Base-by-base conservation (phyloP, 106 monocot genomes). In the Amphibolis antarctica region DNA sequence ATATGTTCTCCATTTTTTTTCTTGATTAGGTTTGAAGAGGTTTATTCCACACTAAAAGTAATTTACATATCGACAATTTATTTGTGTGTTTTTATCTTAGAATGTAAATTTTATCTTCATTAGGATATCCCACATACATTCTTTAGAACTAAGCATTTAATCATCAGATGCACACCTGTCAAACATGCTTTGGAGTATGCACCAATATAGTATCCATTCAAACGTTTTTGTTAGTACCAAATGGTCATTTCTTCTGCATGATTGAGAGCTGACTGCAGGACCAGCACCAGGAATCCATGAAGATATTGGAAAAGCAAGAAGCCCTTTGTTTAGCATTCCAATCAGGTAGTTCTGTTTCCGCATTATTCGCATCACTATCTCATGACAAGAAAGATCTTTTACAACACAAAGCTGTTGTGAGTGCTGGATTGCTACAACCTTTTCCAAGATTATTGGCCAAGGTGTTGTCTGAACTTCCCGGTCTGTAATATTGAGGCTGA, bases 181-280 rank as follows among this genome's bases (percentile, higher is more conserved):
- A 85, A 98, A 98, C 98, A 98, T 87, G 76, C 87, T 91, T 64
- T 91, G 80, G 62, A 98, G 90, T 81, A 98, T 83, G 69, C 86
- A 98, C 98, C 98, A 98, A 81, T 98, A 77, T 46, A 98, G 71
- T 15, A 82, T 83, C 98, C 98, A 98, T 68, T 98, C 91, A 44
- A 98, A 82, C 58, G 91, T 87, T 55, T 98, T 98, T 42, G 98
- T 81, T 10, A 98, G 58, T 59, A 91, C 91, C 60, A 98, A 71
- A 80, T 78, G 74, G 60, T 91, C 76, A 73, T 73, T 84, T 73
- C 64, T 81, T 48, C 84, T 71, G 69, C 67, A 64, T 76, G 55
- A 61, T 62, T 62, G 65, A 25, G 70, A 70, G 21, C 45, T 77
- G 47, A 85, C 67, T 46, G 78, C 45, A 53, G 98, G 98, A 42